Evolutionary conservation across 1,139 yeast genomes (phyloP).

Genomic region (Lodderomyces jiufengensis): DNA sequence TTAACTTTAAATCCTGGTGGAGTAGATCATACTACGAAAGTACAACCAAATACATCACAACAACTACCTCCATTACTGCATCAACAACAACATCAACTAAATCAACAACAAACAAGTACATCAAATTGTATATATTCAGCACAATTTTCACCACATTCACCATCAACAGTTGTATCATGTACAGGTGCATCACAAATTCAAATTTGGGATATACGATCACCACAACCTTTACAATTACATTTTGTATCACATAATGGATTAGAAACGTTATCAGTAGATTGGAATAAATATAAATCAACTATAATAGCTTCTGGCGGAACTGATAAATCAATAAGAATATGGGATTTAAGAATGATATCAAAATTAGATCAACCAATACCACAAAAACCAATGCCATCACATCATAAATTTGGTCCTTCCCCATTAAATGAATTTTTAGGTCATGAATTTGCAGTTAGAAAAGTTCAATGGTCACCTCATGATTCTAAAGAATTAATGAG

Average conservation of each 20-base stretch:
- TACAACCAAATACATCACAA: conserved; percentile 21
- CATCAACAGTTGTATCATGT: conserved; percentile 66
- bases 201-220: conserved; percentile 78
- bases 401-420: conserved; percentile 53
- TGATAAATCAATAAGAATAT: conserved; percentile 74
- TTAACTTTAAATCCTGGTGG: conserved; percentile 47
- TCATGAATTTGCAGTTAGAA: conserved; percentile 84
- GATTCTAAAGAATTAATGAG: conserved; percentile 65
- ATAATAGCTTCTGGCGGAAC: conserved; percentile 87
- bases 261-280: conserved; percentile 78
- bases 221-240: conserved; percentile 58
- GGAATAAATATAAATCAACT: conserved; percentile 82
- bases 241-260: conserved; percentile 74
- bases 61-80: conserved; percentile 35
- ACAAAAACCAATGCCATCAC: conserved; percentile 37
- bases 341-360: conserved; percentile 80
- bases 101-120: conserved; percentile 26
- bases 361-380: conserved; percentile 38
- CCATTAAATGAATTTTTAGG: conserved; percentile 80
- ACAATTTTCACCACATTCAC: conserved; percentile 80
- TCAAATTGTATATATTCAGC: conserved; percentile 72
- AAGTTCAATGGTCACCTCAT: conserved; percentile 89
- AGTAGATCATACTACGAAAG: conserved; percentile 27
- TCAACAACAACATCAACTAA: conserved; percentile 22
- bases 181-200: conserved; percentile 78